Conservation (phyloP, 2,329 filamentous ascomycete genomes). For the Blumeriella jaapii region DNA sequence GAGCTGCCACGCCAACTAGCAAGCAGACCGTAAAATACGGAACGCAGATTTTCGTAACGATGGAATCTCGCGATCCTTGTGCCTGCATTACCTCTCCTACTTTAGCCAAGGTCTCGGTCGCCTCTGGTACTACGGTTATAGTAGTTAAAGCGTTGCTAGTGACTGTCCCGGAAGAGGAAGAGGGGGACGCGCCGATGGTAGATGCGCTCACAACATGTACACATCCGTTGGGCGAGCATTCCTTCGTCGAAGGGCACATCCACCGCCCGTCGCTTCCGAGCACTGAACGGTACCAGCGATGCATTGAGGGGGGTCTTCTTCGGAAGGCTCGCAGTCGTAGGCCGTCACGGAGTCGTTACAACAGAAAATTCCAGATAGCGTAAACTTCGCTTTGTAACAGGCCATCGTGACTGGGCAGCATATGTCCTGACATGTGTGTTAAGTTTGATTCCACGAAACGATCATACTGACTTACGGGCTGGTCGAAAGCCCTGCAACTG, state of each 20-base stretch:
- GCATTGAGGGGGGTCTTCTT: constrained; percentile 17
- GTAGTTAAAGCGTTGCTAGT: too few relatives aligned
- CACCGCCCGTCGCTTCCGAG: constrained; percentile 18
- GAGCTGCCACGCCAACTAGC: constrained; percentile 13
- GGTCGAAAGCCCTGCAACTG: constrained; percentile 21
- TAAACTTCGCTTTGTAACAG: constrained; percentile 17
- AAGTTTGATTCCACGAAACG: background rate
- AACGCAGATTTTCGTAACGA: constrained; percentile 8
- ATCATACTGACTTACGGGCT: constrained; percentile 14
- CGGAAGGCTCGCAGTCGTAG: constrained; percentile 13
- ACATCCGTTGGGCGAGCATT: constrained; percentile 20
- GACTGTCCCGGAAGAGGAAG: too few relatives aligned
- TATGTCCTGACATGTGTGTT: constrained; percentile 14
- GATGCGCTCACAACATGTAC: constrained; percentile 10
- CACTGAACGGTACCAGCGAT: constrained; percentile 17
- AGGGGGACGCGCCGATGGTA: constrained; percentile 4
- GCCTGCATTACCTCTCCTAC: constrained; percentile 20
- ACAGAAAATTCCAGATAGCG: constrained; percentile 21
- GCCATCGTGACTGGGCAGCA: constrained; percentile 22
- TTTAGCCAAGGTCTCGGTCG: constrained; percentile 19
- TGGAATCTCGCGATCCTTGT: constrained; percentile 5
- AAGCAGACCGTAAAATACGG: constrained; percentile 12
- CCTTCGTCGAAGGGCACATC: constrained; percentile 16
- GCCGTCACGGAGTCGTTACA: constrained; percentile 17
- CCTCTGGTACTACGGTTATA: constrained; percentile 11